Conservation (phyloP, 495 filamentous ascomycete genomes). For the Aspergillus cavernicola region DNA sequence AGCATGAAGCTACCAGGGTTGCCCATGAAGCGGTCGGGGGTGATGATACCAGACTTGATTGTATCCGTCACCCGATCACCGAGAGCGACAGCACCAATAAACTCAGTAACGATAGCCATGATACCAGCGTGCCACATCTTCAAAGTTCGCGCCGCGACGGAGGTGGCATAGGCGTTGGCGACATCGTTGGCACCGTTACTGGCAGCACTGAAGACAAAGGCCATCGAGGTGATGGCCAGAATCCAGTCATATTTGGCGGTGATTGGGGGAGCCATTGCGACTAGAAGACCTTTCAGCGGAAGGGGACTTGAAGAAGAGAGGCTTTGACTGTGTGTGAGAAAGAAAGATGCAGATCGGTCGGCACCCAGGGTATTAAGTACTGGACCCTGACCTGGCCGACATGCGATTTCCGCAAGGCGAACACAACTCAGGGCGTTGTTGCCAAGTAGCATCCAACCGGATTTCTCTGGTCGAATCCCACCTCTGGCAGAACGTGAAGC, state of each 20-base stretch:
- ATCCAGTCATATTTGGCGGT: constrained; percentile 49
- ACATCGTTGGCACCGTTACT: constrained; percentile 48
- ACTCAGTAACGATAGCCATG: constrained; percentile 39
- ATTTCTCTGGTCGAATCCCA: too few relatives aligned
- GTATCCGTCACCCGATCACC: constrained; percentile 62
- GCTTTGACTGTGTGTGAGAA: not conserved
- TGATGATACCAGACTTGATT: constrained; percentile 64
- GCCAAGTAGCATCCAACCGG: constrained; percentile 4
- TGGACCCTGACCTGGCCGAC: not conserved
- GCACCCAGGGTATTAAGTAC: constrained; percentile 7
- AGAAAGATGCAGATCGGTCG: not conserved
- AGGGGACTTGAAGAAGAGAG: not conserved
- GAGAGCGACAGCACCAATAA: constrained; percentile 60
- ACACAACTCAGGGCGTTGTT: not conserved
- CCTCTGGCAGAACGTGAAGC: constrained; percentile 15
- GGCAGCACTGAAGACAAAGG: constrained; percentile 41
- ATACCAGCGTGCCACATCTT: constrained; percentile 37
- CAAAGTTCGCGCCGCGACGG: constrained; percentile 34
- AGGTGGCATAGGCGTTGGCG: constrained; percentile 43
- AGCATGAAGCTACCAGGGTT: constrained; percentile 28
- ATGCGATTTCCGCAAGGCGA: not conserved
- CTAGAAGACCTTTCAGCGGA: not conserved
- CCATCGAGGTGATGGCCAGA: constrained; percentile 41
- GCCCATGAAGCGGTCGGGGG: constrained; percentile 44
- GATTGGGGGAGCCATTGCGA: constrained; percentile 20